phyloP scores from a whole-genome alignment of 441 rosid species.

The Arabidopsis hybrid region DNA sequence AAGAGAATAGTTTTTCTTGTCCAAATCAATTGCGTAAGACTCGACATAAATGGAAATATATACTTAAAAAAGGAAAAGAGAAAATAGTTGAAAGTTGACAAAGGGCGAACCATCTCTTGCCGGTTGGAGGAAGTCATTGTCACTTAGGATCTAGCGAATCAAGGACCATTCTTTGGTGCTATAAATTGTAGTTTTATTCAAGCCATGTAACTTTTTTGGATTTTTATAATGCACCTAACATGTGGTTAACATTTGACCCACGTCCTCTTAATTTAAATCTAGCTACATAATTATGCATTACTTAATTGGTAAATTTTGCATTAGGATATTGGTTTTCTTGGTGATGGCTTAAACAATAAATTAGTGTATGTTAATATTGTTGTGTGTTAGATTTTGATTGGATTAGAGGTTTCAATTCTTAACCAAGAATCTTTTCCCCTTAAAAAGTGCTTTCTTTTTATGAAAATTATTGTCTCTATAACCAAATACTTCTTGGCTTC shows the following conservation, averaged over 20 bases:
- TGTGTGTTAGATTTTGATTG: slow-evolving; percentile 38
- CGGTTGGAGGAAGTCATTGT: slow-evolving; percentile 24
- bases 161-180: slow-evolving; percentile 40
- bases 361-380: neutral
- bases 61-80: neutral
- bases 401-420: slow-evolving; percentile 26
- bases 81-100: slow-evolving; percentile 13
- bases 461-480: neutral
- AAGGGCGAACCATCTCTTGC: slow-evolving; percentile 13
- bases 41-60: slow-evolving; percentile 8
- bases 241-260: slow-evolving; percentile 42
- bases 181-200: slow-evolving; percentile 31
- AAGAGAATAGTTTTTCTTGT: slow-evolving; percentile 2
- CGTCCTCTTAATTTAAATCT: slow-evolving; percentile 15
- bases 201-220: neutral
- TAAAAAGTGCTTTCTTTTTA: slow-evolving; percentile 21
- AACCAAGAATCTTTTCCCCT: slow-evolving; percentile 37
- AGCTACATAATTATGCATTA: neutral
- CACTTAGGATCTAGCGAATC: slow-evolving; percentile 27
- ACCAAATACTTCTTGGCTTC: neutral
- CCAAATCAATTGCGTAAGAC: slow-evolving; percentile 26
- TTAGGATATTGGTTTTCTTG: slow-evolving; percentile 24
- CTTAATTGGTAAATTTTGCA: slow-evolving; percentile 22
- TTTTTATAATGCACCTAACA: slow-evolving; percentile 26
- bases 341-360: slow-evolving; percentile 13